Evolutionary conservation across 2,329 filamentous ascomycete species (phyloP), one percentile per base, ranked within the genome.

Genomic region (Chalaropsis ovoidea): DNA sequence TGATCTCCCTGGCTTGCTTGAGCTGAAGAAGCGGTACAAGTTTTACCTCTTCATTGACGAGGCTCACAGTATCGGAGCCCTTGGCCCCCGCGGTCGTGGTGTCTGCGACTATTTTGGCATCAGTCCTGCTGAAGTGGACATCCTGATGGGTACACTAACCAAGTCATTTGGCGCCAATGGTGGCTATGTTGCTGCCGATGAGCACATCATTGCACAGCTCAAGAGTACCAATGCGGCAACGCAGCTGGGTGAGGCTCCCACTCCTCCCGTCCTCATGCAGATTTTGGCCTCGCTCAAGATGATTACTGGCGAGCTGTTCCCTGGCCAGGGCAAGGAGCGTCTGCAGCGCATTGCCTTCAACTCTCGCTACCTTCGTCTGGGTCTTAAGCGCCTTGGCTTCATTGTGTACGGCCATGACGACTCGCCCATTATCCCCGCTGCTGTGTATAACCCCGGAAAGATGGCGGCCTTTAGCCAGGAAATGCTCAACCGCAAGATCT

Each of bases 81-180:
- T 97, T 61, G 94, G 94, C 10, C 92, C 92, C 35, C 82, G 80
- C 19, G 94, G 94, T 63, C 87, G 90, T 70, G 94, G 94, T 74
- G 92, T 99, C 24, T 99, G 94, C 76, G 94, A 99, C 75, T 99
- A 96, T 78, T 99, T 97, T 72, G 87, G 88, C 71, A 86, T 97
- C 70, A 89, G 96, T 74, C 87, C 94, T 17, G 77, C 83, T 17
- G 87, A 96, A 70, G 86, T 97, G 45, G 94, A 99, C 74, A 89
- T 99, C 72, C 84, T 99, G 63, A 99, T 99, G 94, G 94, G 94
- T 70, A 99, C 94, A 1, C 80, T 99, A 68, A 99, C 94, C 69
- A 99, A 99, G 76, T 97, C 94, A 0, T 99, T 99, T 71, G 94
- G 94, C 71, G 94, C 94, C 70, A 99, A 99, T 72, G 94, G 94